Percentiles rank a stretch among this genome's conserved stretches.
Evolutionary conservation across 2,329 filamentous ascomycete genomes (phyloP).

Genomic region (Westerdykella aurantiaca): DNA sequence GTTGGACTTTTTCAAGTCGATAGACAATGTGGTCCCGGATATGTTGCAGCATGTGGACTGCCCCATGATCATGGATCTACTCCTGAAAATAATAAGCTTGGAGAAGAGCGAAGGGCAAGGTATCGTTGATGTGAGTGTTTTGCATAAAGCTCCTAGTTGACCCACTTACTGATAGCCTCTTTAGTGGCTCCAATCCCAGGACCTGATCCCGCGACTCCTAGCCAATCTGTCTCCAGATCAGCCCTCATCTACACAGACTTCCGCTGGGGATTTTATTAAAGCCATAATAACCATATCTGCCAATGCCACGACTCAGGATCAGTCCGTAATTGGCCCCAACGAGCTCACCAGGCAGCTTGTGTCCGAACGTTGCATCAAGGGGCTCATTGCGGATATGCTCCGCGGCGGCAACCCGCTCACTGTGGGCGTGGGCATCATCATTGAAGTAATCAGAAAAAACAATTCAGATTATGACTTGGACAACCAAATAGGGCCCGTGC

Average conservation of each 20-base stretch:
- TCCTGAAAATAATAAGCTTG: slow-evolving; percentile 93
- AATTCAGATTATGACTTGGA: slow-evolving; percentile 98
- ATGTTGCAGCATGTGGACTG: slow-evolving; percentile 93
- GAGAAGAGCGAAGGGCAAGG: slow-evolving; percentile 91
- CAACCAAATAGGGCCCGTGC: slow-evolving; percentile 72
- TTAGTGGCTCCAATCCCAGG: slow-evolving; percentile 85
- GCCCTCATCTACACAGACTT: slow-evolving; percentile 86
- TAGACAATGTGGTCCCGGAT: slow-evolving; percentile 74
- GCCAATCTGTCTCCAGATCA: slow-evolving; percentile 81
- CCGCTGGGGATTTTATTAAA: slow-evolving; percentile 94
- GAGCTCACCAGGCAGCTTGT: slow-evolving; percentile 93
- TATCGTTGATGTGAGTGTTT: slow-evolving; percentile 72
- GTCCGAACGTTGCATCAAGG: slow-evolving; percentile 74
- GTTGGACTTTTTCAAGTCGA: slow-evolving; percentile 78
- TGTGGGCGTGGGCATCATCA: slow-evolving; percentile 93
- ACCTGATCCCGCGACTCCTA: slow-evolving; percentile 79
- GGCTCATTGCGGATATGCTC: slow-evolving; percentile 87
- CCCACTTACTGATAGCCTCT: slow-evolving; percentile 1
- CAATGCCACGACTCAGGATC: slow-evolving; percentile 95
- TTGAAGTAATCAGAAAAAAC: slow-evolving; percentile 98
- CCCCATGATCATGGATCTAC: slow-evolving; percentile 95
- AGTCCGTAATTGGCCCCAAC: slow-evolving; percentile 97
- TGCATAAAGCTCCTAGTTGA: neutral
- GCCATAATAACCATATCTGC: slow-evolving; percentile 98
- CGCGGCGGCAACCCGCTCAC: slow-evolving; percentile 88